Evolutionary conservation across 140 eudicot species (phyloP).

Genomic region (Senecio squalidus): DNA sequence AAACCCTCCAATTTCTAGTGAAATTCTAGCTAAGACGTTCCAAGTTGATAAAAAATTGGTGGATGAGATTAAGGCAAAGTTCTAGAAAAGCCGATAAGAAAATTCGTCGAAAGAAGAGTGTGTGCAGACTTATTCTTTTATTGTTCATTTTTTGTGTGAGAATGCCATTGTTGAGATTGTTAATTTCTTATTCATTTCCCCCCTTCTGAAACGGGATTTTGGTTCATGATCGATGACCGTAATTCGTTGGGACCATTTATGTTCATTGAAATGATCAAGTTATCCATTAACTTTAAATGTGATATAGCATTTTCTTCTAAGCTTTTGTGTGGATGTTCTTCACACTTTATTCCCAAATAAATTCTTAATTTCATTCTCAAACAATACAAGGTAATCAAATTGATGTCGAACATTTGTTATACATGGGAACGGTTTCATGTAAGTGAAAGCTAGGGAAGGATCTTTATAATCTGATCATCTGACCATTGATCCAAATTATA

Average conservation of each 20-base stretch:
- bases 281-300: not conserved
- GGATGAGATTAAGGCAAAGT: conserved; percentile 27
- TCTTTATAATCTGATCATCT: too few relatives aligned
- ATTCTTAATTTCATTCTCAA: too few relatives aligned
- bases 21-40: conserved; percentile 35
- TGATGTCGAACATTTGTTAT: too few relatives aligned
- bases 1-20: conserved; percentile 27
- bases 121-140: conserved; percentile 1
- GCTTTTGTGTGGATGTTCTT: too few relatives aligned
- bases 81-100: conserved; percentile 7
- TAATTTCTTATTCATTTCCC: not conserved
- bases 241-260: not conserved
- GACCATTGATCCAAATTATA: too few relatives aligned
- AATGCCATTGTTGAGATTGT: conserved; percentile 15
- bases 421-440: too few relatives aligned
- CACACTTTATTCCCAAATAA: too few relatives aligned
- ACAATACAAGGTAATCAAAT: too few relatives aligned
- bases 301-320: not conserved
- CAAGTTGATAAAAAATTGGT: conserved; percentile 36
- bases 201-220: not conserved
- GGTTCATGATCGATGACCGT: not conserved
- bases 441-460: too few relatives aligned
- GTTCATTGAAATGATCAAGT: not conserved
- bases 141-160: conserved; percentile 16
- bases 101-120: conserved; percentile 4